These are phyloP conservation scores for Apophysomyces elegans DNA, from an alignment of 371 early-diverging fungal species.

Conservation along the genomic window DNA sequence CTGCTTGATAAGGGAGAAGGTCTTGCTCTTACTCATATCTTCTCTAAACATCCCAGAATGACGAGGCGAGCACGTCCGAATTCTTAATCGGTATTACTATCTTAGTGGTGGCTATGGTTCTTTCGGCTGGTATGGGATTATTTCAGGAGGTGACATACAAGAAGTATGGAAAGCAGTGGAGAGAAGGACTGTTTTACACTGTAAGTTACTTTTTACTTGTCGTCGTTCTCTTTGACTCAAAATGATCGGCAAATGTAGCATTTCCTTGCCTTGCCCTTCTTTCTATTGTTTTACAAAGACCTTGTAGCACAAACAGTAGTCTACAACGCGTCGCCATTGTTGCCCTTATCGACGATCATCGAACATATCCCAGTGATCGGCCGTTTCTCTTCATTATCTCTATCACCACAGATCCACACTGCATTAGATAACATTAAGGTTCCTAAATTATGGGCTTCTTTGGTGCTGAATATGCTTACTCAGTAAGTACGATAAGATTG, in stretches of 20 bases:
- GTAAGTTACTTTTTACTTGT: constrained; percentile 34
- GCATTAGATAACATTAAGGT: constrained; percentile 27
- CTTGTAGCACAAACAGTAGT: constrained; percentile 54
- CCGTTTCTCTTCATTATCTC: constrained; percentile 26
- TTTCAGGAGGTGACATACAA: constrained; percentile 83
- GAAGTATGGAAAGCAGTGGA: constrained; percentile 85
- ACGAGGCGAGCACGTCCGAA: constrained; percentile 47
- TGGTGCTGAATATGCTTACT: constrained; percentile 72
- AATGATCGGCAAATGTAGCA: constrained; percentile 53
- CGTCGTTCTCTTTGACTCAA: background rate
- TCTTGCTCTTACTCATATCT: background rate
- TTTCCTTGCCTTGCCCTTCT: constrained; percentile 79
- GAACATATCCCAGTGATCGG: constrained; percentile 37
- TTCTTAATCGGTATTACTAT: constrained; percentile 77
- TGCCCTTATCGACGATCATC: constrained; percentile 44
- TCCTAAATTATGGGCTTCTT: constrained; percentile 74
- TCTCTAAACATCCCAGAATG: constrained; percentile 15
- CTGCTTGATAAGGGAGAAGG: too few relatives aligned
- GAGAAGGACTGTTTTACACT: constrained; percentile 89
- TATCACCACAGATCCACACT: constrained; percentile 27
- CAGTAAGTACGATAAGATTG: constrained; percentile 61
- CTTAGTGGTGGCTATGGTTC: constrained; percentile 71
- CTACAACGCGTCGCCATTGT: constrained; percentile 57
- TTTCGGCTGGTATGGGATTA: constrained; percentile 83
- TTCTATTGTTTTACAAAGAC: constrained; percentile 71